Conservation (phyloP, 805 yeast genomes). For the Barnettozyma siamensis region DNA sequence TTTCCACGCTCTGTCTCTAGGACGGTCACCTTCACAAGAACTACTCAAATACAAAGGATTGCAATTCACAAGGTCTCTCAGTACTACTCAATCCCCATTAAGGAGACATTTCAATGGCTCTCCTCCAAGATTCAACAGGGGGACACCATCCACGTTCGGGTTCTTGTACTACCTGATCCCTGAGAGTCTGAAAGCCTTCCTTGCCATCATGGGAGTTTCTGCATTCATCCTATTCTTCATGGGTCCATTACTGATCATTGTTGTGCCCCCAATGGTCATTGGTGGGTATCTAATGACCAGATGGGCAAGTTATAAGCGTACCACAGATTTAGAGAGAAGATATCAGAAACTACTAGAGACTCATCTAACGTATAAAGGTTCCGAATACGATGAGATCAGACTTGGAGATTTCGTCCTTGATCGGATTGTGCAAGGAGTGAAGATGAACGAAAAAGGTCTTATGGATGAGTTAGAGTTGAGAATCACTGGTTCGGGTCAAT, state of each 20-base stretch:
- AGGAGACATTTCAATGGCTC: neutral
- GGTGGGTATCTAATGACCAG: conserved; percentile 16
- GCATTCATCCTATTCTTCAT: conserved; percentile 14
- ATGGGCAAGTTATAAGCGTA: conserved; percentile 8
- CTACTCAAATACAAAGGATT: too few species aligned
- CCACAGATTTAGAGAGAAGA: conserved; percentile 11
- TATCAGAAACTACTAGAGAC: conserved; percentile 14
- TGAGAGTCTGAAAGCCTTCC: conserved; percentile 9
- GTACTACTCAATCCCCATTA: neutral
- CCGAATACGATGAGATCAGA: conserved; percentile 11
- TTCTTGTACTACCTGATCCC: conserved; percentile 11
- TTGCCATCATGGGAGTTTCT: conserved; percentile 10
- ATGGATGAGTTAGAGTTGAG: conserved; percentile 6
- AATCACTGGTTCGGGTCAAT: neutral
- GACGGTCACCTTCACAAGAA: neutral
- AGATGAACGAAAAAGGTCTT: conserved; percentile 15
- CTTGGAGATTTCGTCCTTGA: conserved; percentile 12
- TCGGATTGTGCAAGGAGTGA: conserved; percentile 17
- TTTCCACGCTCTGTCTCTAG: too few species aligned
- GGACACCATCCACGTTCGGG: conserved; percentile 11
- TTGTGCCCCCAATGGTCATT: conserved; percentile 20
- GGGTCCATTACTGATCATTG: conserved; percentile 21
- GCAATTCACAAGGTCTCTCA: too few species aligned
- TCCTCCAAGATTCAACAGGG: conserved; percentile 15
- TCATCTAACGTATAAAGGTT: conserved; percentile 14